Base-by-base conservation (phyloP, 2,329 filamentous ascomycete genomes). In the Trichothecium roseum region DNA sequence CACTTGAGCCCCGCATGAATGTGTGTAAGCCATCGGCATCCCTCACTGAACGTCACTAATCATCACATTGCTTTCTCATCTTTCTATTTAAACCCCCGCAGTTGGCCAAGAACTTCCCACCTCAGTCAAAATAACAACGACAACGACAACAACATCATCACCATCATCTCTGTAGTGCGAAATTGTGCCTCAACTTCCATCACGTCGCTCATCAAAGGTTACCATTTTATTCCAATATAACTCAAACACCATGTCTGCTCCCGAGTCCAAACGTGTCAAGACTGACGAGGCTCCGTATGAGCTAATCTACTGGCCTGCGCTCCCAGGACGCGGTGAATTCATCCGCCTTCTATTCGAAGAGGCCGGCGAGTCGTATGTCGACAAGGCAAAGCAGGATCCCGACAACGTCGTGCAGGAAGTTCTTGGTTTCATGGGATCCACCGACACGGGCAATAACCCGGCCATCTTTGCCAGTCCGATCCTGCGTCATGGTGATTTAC, bases 291-390 rank as follows among this genome's bases (percentile, higher is more conserved):
- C 59, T 36, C 60, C 66, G 1, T 83, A 81, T 52, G 64, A 78
- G 43, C 69, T 84, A 38, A 64, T 84, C 51, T 87, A 87, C 68
- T 84, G 80, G 72, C 79, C 80, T 14, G 57, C 56, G 14, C 60
- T 85, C 18, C 84, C 84, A 24, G 84, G 84, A 28, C 79, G 84
- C 33, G 84, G 77, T 41, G 84, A 89, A 52, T 74, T 76, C 53
- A 61, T 87, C 50, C 81, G 84, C 16, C 70, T 89, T 9, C 68
- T 69, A 13, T 74, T 89, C 44, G 83, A 88, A 59, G 81, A 81
- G 35, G 67, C 74, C 15, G 69, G 69, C 14, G 72, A 72, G 1
- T 53, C 68, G 4, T 88, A 85, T 63, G 72, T 56, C 17, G 82
- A 88, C 59, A 62, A 39, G 20, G 41, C 53, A 32, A 50, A 50